Conservation (phyloP, 306 rosid genomes). For the Elaeagnus macrophylla region DNA sequence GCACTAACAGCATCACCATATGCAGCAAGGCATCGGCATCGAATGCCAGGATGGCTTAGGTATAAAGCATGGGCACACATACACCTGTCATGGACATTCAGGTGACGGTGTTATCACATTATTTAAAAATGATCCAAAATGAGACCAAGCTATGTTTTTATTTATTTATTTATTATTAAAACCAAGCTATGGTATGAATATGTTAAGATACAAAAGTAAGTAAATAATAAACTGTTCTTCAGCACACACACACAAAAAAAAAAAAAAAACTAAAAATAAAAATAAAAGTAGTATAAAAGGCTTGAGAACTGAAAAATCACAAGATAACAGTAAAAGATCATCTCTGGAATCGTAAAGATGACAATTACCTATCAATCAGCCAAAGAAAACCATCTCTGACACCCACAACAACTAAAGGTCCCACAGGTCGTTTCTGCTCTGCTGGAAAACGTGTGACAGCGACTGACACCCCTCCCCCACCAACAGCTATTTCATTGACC, state of each 20-base stretch:
- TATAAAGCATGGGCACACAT: conserved; percentile 97
- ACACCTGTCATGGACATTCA: conserved; percentile 58
- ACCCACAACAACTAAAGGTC: conserved; percentile 88
- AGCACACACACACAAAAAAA: too few relatives aligned
- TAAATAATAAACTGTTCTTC: too few relatives aligned
- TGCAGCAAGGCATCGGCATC: conserved; percentile 98
- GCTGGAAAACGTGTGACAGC: conserved; percentile 89
- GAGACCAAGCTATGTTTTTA: too few relatives aligned
- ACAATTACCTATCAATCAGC: conserved; percentile 86
- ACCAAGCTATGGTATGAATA: too few relatives aligned
- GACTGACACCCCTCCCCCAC: conserved; percentile 97
- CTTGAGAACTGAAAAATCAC: background rate
- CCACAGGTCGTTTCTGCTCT: conserved; percentile 97
- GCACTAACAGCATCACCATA: conserved; percentile 98
- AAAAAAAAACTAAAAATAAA: too few relatives aligned
- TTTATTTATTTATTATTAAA: too few relatives aligned
- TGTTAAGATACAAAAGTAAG: too few relatives aligned
- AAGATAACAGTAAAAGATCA: conserved; percentile 7
- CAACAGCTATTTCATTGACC: conserved; percentile 87
- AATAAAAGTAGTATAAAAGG: too few relatives aligned
- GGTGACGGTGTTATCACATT: too few relatives aligned
- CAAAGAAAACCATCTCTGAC: conserved; percentile 98
- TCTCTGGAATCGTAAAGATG: conserved; percentile 1
- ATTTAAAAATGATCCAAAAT: too few relatives aligned
- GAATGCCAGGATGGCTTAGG: conserved; percentile 92